A percentile compares a stretch with the other conserved stretches of the same genome.
Evolutionary conservation across 2,329 filamentous ascomycete species (phyloP).

Genomic region (Sphaceloma murrayae): DNA sequence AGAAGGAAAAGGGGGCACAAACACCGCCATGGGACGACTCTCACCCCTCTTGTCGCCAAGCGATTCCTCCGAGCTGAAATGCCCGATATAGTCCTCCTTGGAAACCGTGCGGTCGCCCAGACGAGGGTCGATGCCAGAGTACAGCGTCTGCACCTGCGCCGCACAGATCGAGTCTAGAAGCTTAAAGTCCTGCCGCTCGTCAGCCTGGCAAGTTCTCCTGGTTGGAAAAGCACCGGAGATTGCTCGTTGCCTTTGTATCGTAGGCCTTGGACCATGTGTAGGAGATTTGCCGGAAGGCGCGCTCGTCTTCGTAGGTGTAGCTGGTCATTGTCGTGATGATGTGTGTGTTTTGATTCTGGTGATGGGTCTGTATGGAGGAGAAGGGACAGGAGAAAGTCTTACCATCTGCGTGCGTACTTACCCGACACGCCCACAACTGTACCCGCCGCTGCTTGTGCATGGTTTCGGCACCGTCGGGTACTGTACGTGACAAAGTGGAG

Average conservation of each 20-base stretch:
- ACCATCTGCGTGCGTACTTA: too few species aligned
- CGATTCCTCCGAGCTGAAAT: slow-evolving; percentile 4
- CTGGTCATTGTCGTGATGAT: slow-evolving; percentile 1
- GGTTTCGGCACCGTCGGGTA: too few species aligned
- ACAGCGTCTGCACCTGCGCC: slow-evolving; percentile 3
- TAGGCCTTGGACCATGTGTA: slow-evolving; percentile 1
- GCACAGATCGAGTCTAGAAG: slow-evolving; percentile 1
- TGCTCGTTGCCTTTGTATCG: slow-evolving; percentile 1
- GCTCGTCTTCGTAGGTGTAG: slow-evolving; percentile 2
- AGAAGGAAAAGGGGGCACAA: slow-evolving; percentile 45
- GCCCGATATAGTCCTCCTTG: slow-evolving; percentile 8
- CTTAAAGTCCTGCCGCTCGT: neutral
- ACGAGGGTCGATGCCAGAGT: slow-evolving; percentile 3
- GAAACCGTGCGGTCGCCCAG: slow-evolving; percentile 1
- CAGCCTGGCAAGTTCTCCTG: neutral
- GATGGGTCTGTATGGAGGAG: too few species aligned
- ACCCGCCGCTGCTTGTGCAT: too few species aligned
- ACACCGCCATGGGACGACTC: too few species aligned
- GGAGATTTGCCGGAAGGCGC: slow-evolving; percentile 2
- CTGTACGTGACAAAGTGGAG: too few species aligned
- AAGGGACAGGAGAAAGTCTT: too few species aligned
- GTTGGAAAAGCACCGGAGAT: neutral
- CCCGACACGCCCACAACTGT: too few species aligned
- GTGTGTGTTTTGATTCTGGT: too few species aligned
- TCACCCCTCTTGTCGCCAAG: slow-evolving; percentile 32